Evolutionary conservation across 306 rosid genomes (phyloP), one percentile per base, ranked within the genome.

Genomic region (Abrus pulchellus): DNA sequence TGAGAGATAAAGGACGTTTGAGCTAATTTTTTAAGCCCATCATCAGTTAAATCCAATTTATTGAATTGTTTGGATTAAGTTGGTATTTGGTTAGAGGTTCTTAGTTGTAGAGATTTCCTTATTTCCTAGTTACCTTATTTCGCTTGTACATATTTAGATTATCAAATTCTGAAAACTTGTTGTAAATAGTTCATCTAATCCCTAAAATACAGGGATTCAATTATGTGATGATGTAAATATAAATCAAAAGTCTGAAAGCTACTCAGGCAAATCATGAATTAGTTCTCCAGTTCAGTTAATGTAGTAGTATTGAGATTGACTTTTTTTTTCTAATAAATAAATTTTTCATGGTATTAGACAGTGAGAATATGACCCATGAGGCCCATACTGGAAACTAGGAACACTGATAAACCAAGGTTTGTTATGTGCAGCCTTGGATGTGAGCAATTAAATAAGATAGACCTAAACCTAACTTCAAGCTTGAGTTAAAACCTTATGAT

Each of bases 251-350:
- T 6, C 53, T 13, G 12, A 53, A 28, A 50, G 64, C n/a, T 27
- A 63, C 55, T 40, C 41, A 40, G 28, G 14, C 10, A 61, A 62
- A 34, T 65, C 45, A 43, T 13, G 12, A 38, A 52, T 52, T 49
- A 38, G 53, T 43, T n/a, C 3, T 55, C 36, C 13, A 30, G 13
- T 67, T 30, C 33, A 62, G 61, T 75, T 32, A 7, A 75, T 28
- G 54, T 56, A 10, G 67, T 61, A 32, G 38, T 76, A 36, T 29
- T 64, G 53, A 3, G 20, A 20, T 20, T 20, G 20, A 20, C 20
- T 9, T 63, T 49, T 38, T 64, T 64, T 20, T n/a, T 48, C 60
- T 47, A 30, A 7, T 62, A 62, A 75, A 74, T 66, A 54, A 77
- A 55, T 29, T 44, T 45, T 59, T 5, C 56, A 12, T 71, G 28